Base-by-base conservation (phyloP, 2,329 filamentous ascomycete genomes). In the Colletotrichum filicis region DNA sequence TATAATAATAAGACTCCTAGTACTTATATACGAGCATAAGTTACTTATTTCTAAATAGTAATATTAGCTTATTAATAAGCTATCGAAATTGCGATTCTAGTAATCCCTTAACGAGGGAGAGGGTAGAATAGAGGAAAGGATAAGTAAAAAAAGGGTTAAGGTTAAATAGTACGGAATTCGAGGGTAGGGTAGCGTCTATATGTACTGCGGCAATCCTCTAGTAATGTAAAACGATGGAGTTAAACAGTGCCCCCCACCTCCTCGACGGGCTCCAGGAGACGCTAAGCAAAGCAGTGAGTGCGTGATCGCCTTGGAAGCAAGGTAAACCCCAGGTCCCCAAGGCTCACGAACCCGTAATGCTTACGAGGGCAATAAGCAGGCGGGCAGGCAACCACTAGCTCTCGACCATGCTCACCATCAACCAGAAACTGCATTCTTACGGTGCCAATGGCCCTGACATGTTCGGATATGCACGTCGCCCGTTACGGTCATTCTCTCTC, bases 391-490 rank as follows among this genome's bases (percentile, higher is more conserved):
- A 30, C 68, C 62, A 26, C 59, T 42, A 62, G 37, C 37, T 49
- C 42, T 49, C 6, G 42, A 62, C 28, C 42, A 19, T 49, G 26
- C 14, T 28, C 53, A 56, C 28, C 58, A 42, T 42, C 59, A 63
- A 72, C 55, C 14, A 56, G 60, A 64, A 60, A 69, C 59, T 28
- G 37, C 35, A 72, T 58, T 52, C 59, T 59, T 52, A 59, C 30
- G 58, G 52, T 59, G 22, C 58, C 65, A 63, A 52, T 16, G 60
- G 60, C 70, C 70, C 70, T 73, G 70, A 55, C 66, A 73, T 59
- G 66, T 56, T 65, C 26, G 59, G 55, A 73, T 49, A 73, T 70
- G 70, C 70, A 73, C 14, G 70, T 55, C 46, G 55, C 70, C 56
- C 66, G 14, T 56, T 73, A 55, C 59, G 70, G 37, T 42, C 5